Conservation (phyloP, 2,329 filamentous ascomycete genomes). For the Trichoderma harzianum region DNA sequence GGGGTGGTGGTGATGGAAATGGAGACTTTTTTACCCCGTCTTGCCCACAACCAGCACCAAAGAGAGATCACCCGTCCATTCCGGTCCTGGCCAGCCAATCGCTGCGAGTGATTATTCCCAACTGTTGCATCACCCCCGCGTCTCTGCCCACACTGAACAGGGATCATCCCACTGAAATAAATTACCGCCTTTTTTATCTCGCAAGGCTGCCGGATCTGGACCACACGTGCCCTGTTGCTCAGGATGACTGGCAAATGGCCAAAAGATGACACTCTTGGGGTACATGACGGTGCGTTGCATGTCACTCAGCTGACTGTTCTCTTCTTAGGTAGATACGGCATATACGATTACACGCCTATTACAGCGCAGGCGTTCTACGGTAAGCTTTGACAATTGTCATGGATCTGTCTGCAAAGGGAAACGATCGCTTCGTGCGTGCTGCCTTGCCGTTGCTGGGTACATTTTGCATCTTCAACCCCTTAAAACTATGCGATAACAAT, state of each 20-base stretch:
- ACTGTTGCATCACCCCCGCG: not conserved
- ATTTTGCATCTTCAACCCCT: not conserved
- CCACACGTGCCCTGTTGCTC: not conserved
- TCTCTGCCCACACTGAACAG: not conserved
- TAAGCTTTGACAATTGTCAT: not conserved
- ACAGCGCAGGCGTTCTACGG: not conserved
- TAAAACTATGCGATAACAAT: not conserved
- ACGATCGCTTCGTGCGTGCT: not conserved
- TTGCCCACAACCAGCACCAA: not conserved
- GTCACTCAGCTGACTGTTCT: not conserved
- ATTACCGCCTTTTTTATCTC: not conserved
- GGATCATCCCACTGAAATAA: constrained; percentile 1
- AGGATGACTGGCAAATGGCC: not conserved
- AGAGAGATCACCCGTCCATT: not conserved
- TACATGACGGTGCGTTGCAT: not conserved
- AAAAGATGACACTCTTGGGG: not conserved
- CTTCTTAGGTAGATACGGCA: not conserved
- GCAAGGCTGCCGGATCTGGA: not conserved
- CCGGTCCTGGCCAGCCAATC: not conserved
- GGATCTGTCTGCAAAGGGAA: not conserved
- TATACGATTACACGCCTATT: not conserved
- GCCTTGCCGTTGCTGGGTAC: not conserved
- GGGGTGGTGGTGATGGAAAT: not conserved
- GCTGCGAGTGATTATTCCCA: not conserved
- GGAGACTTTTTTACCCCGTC: not conserved